Base-by-base conservation (phyloP, 1,139 yeast genomes). In the Petasospora fabianii region DNA sequence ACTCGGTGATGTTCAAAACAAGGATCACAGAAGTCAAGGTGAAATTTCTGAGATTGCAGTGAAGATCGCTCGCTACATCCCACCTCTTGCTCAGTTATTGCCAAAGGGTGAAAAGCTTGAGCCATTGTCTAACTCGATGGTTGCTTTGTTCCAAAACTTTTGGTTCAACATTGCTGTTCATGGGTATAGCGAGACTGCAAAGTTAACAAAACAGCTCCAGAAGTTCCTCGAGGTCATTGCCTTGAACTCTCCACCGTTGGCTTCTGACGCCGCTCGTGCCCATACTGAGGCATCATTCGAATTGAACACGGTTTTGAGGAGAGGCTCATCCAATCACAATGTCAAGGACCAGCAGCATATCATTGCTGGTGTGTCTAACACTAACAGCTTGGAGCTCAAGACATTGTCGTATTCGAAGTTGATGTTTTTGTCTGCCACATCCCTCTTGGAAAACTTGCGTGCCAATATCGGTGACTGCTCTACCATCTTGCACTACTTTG, bases 91-190 rank as follows among this genome's bases (percentile, higher is more conserved):
- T 0, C 71, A 67, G 21, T 64, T 88, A 29, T 68, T 88, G 40
- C 96, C 97, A 3, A 64, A 69, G 31, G 61, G 63, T 16, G 43
- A 49, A 11, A 63, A 61, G 39, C 60, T 59, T 27, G 49, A 44
- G 1, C 43, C 58, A 4, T 55, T 62, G 6, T 55, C 51, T 30
- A 70, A 82, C 42, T 10, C 15, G 1, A 38, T 38, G n/a, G 20
- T 31, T 9, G 24, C 24, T 11, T 27, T 39, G 14, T 87, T 90
- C 66, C 77, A 95, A 55, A 85, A 92, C 59, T 79, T 87, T 35
- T 94, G 99, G 99, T 88, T 85, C 59, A 92, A 90, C 56, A 71
- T 92, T 75, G 94, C 84, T 5, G 86, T 90, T 31, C 96, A 92
- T 61, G 98, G 98, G 0, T 88, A 80, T 58, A 75, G 81, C 18